Evolutionary conservation across 306 rosid species (phyloP), one percentile per base, ranked within the genome.

Genomic region (Acmispon strigosus): DNA sequence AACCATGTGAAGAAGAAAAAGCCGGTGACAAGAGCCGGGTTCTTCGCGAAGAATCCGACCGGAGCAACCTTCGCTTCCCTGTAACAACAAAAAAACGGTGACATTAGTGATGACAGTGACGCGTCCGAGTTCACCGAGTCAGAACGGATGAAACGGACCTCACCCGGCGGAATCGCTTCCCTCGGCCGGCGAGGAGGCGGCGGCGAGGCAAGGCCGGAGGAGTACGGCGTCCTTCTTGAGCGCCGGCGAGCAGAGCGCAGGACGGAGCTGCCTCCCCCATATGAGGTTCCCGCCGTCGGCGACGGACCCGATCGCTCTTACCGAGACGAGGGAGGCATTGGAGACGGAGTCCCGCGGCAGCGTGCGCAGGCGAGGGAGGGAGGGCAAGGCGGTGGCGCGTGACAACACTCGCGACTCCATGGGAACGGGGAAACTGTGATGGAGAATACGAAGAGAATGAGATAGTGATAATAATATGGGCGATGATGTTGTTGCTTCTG

Each of bases 151-250:
- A 83, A 76, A 90, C 96, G 98, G 96, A 93, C 97, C 98, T 93
- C 98, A 93, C 98, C 98, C 98, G 85, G 96, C 86, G 85, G 98
- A 93, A 90, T 93, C 98, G 79, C 84, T 79, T 2, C 96, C 96
- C 43, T 77, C 92, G 15, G 94, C 82, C 43, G 96, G 85, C 16
- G 90, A 89, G 34, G 96, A 86, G 18, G 97, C 89, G 0, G 98
- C 89, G 9, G 73, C 83, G 11, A 58, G 82, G 61, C 91, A 80
- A 0, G 92, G 94, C 51, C 72, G 77, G 24, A 88, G 78, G 20
- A 58, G 76, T 12, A 66, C 74, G 11, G 52, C 18, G 1, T 84
- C 87, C 17, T 76, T 79, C 73, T 78, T 88, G 55, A 27, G 34
- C 20, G 27, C 87, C 32, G 90, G 84, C 0, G 85, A 81, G 72